phyloP scores from a whole-genome alignment of 2,329 filamentous ascomycete genomes.

The Gyromitra esculenta region DNA sequence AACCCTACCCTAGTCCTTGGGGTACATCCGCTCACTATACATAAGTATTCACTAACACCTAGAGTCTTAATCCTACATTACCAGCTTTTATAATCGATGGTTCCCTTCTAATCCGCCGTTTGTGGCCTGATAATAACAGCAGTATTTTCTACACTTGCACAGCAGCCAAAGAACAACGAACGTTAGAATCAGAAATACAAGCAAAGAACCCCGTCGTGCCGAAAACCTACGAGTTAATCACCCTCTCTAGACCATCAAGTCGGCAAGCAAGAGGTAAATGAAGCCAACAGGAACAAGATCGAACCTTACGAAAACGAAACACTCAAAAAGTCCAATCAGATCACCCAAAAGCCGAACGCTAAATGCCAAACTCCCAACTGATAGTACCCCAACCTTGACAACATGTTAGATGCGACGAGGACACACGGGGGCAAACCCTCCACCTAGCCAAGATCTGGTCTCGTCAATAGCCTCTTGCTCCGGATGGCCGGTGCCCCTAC shows the following conservation, averaged over 20 bases:
- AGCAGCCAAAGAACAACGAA: neutral
- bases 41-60: too few species aligned
- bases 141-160: neutral
- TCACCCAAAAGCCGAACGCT: neutral
- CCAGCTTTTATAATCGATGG: too few species aligned
- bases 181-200: neutral
- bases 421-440: neutral
- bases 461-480: constrained; percentile 2
- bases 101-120: too few species aligned
- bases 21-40: neutral
- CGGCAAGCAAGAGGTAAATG: neutral
- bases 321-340: neutral
- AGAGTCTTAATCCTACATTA: too few species aligned
- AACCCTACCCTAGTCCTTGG: neutral
- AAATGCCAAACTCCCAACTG: neutral
- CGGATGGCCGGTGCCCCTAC: neutral
- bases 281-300: neutral
- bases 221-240: neutral
- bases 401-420: neutral
- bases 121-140: too few species aligned
- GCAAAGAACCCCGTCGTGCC: neutral
- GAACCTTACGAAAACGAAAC: neutral
- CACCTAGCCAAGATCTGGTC: neutral
- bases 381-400: neutral
- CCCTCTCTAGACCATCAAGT: neutral